phyloP scores from a whole-genome alignment of 2,329 filamentous ascomycete species.

The Mycosphaerella sp. region DNA sequence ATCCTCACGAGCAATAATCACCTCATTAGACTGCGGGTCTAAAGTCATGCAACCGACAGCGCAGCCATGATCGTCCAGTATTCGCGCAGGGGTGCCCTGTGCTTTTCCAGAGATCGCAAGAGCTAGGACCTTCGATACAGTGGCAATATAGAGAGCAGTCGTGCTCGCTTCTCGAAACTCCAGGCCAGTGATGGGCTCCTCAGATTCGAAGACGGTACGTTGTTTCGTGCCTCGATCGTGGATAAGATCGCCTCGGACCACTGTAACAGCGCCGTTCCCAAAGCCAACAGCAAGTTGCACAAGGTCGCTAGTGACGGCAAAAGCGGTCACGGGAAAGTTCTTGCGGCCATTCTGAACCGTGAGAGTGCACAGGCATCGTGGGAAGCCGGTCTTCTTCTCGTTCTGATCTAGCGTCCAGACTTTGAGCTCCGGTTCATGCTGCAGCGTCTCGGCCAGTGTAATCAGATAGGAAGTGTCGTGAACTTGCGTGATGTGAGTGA shows the following conservation, averaged over 20 bases:
- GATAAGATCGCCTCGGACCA: constrained; percentile 88
- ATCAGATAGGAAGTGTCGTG: constrained; percentile 80
- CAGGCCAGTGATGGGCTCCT: constrained; percentile 91
- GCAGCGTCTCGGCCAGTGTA: constrained; percentile 81
- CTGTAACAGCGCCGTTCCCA: constrained; percentile 87
- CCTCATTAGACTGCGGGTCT: constrained; percentile 70
- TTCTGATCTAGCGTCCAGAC: constrained; percentile 96
- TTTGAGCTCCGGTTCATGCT: constrained; percentile 80
- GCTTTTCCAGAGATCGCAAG: constrained; percentile 81
- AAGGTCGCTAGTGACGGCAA: constrained; percentile 79
- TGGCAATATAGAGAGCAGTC: constrained; percentile 85
- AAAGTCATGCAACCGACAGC: constrained; percentile 92
- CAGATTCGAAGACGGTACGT: constrained; percentile 89
- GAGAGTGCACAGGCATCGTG: constrained; percentile 80
- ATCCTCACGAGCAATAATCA: constrained; percentile 90
- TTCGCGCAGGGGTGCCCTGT: constrained; percentile 80
- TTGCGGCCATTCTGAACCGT: constrained; percentile 83
- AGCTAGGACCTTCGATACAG: constrained; percentile 79
- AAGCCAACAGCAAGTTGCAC: constrained; percentile 93
- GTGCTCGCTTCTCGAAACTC: constrained; percentile 61
- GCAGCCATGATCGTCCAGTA: constrained; percentile 83
- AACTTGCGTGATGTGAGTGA: constrained; percentile 89
- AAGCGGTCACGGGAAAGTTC: constrained; percentile 91
- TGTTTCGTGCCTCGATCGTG: constrained; percentile 93
- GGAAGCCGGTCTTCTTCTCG: constrained; percentile 87